phyloP scores from a whole-genome alignment of 108 stramenopile genomes.

The Cyclotella atomus region DNA sequence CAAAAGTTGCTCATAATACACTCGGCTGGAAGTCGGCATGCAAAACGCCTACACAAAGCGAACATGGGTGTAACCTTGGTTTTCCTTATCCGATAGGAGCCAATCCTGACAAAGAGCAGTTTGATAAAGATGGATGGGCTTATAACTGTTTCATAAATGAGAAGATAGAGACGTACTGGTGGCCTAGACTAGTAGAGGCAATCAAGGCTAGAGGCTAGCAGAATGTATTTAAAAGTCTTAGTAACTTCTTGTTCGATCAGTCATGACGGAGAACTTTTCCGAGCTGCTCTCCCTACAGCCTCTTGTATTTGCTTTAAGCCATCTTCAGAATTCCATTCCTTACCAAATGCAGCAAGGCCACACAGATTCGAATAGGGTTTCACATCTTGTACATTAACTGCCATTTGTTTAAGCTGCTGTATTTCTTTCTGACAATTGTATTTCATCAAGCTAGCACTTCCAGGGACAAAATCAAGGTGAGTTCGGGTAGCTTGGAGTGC shows the following conservation, averaged over 20 bases:
- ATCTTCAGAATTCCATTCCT: constrained; percentile 41
- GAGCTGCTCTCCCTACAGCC: constrained; percentile 28
- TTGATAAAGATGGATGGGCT: constrained; percentile 54
- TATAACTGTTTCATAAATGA: constrained; percentile 86
- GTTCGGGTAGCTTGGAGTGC: too few species aligned
- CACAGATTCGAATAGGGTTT: constrained; percentile 66
- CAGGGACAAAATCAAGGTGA: constrained; percentile 59
- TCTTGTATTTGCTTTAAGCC: constrained; percentile 15
- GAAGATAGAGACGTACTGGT: constrained; percentile 74
- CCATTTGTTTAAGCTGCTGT: constrained; percentile 24
- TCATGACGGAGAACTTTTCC: constrained; percentile 32
- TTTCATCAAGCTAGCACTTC: constrained; percentile 45
- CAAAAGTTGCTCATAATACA: constrained; percentile 77
- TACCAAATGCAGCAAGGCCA: constrained; percentile 59
- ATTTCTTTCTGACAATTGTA: constrained; percentile 46
- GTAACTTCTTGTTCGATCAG: constrained; percentile 17
- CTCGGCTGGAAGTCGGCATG: constrained; percentile 56
- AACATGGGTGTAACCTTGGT: constrained; percentile 59
- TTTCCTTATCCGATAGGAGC: constrained; percentile 66
- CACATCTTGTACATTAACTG: constrained; percentile 37
- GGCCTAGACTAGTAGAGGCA: constrained; percentile 57
- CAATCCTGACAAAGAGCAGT: constrained; percentile 25
- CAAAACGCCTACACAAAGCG: constrained; percentile 13
- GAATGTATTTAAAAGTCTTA: background rate
- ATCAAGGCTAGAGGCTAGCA: constrained; percentile 17